Evolutionary conservation across 164 flowering plant genomes (phyloP).

Genomic region (Nelumbo lutea): DNA sequence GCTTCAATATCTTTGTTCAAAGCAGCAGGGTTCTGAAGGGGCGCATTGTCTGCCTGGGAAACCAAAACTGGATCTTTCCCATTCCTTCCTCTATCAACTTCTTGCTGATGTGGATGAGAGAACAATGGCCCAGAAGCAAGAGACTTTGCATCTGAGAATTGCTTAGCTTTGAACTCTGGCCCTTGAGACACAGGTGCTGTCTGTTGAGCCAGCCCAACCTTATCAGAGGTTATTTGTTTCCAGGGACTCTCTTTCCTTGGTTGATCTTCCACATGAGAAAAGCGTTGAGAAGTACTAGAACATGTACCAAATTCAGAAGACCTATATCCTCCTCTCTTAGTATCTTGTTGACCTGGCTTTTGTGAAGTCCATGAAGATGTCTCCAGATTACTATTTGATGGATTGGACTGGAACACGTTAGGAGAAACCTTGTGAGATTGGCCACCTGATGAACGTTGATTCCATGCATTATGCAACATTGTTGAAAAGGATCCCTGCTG

Average conservation of each 20-base stretch:
- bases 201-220: conserved; percentile 12
- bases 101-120: conserved; percentile 20
- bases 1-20: conserved; percentile 46
- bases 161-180: conserved; percentile 16
- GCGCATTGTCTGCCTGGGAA: conserved; percentile 16
- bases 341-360: conserved; percentile 32
- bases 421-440: conserved; percentile 29
- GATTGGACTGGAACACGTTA: conserved; percentile 25
- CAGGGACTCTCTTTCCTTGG: conserved; percentile 29
- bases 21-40: conserved; percentile 22
- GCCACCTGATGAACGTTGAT: conserved; percentile 24
- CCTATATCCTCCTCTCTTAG: conserved; percentile 23
- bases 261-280: conserved; percentile 29
- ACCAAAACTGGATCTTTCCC: conserved; percentile 9
- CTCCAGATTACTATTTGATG: conserved; percentile 27
- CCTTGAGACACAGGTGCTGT: conserved; percentile 11
- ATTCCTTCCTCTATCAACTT: conserved; percentile 19
- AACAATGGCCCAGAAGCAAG: conserved; percentile 17
- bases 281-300: conserved; percentile 26
- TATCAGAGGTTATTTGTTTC: conserved; percentile 21
- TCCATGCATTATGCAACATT: conserved; percentile 38
- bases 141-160: conserved; percentile 16
- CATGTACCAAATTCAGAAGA: conserved; percentile 26
- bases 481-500: conserved; percentile 41
- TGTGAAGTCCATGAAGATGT: conserved; percentile 20